These are phyloP conservation scores for Lactarius quietus DNA, from an alignment of 768 basidiomycete species.

Conservation along the genomic window DNA sequence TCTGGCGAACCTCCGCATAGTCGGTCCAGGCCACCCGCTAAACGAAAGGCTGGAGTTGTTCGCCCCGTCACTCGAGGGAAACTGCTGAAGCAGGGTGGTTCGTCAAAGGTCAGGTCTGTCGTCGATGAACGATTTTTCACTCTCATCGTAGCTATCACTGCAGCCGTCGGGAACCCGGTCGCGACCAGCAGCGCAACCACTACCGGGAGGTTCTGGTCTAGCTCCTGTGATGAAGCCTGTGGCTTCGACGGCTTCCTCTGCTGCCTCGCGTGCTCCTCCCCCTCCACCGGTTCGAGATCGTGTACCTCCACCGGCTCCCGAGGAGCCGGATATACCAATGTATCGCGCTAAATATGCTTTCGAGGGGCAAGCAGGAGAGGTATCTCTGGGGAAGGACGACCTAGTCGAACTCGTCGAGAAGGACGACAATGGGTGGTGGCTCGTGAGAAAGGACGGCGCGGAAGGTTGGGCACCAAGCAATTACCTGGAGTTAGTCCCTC, in stretches of 20 bases:
- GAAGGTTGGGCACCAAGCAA: constrained; percentile 97
- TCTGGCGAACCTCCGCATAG: constrained; percentile 86
- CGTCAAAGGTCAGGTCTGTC: constrained; percentile 41
- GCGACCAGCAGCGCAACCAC: constrained; percentile 58
- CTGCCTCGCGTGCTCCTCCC: constrained; percentile 43
- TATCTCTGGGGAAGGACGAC: constrained; percentile 87
- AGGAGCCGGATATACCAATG: constrained; percentile 62
- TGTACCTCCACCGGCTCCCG: constrained; percentile 50
- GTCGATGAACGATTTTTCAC: background rate
- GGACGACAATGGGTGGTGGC: constrained; percentile 97
- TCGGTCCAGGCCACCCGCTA: constrained; percentile 77
- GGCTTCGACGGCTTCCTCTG: constrained; percentile 36
- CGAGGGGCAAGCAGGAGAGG: constrained; percentile 88
- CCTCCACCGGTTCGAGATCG: constrained; percentile 42
- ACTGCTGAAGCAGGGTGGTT: constrained; percentile 72
- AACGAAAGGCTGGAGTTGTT: constrained; percentile 81
- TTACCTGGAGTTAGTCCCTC: constrained; percentile 80
- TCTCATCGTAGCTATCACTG: constrained; percentile 10
- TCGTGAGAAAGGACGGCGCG: constrained; percentile 73
- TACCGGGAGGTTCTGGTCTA: constrained; percentile 55
- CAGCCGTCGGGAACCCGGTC: constrained; percentile 33
- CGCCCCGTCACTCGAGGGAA: constrained; percentile 85
- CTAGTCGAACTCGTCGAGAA: constrained; percentile 89
- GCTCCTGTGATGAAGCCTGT: constrained; percentile 35
- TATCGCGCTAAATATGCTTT: constrained; percentile 94